phyloP scores from a whole-genome alignment of 805 yeast species.

The Wickerhamiella galacta region DNA sequence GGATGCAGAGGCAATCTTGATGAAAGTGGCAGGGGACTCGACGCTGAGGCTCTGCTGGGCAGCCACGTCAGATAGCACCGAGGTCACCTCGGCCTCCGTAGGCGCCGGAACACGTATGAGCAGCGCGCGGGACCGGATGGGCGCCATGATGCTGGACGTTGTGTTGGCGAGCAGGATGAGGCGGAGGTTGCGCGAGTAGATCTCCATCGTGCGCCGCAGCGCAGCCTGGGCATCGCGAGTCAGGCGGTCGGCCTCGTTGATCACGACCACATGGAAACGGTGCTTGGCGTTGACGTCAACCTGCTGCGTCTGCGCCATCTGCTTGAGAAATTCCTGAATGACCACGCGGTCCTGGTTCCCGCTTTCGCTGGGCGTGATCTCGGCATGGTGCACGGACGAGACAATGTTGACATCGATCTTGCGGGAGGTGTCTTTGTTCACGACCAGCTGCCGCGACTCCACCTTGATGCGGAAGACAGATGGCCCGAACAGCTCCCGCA shows the following conservation, averaged over 20 bases:
- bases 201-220: conserved; percentile 64
- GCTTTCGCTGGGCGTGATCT: conserved; percentile 92
- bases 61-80: conserved; percentile 40
- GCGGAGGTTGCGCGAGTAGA: conserved; percentile 58
- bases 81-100: conserved; percentile 35
- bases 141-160: conserved; percentile 81
- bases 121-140: conserved; percentile 84
- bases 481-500: conserved; percentile 66
- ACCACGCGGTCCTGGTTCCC: conserved; percentile 92
- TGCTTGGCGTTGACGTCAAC: conserved; percentile 52
- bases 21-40: conserved; percentile 27
- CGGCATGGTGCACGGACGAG: conserved; percentile 81
- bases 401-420: conserved; percentile 84
- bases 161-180: conserved; percentile 74
- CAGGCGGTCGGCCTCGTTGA: conserved; percentile 94
- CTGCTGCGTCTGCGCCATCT: conserved; percentile 88
- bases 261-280: conserved; percentile 58
- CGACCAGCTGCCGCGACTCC: conserved; percentile 71
- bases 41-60: conserved; percentile 33
- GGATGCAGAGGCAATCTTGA: conserved; percentile 36
- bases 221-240: conserved; percentile 91
- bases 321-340: conserved; percentile 84
- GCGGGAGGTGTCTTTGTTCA: conserved; percentile 39
- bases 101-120: conserved; percentile 84
- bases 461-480: conserved; percentile 74